Conservation (phyloP, 2,329 filamentous ascomycete species). For the Podosphaera aphanis region DNA sequence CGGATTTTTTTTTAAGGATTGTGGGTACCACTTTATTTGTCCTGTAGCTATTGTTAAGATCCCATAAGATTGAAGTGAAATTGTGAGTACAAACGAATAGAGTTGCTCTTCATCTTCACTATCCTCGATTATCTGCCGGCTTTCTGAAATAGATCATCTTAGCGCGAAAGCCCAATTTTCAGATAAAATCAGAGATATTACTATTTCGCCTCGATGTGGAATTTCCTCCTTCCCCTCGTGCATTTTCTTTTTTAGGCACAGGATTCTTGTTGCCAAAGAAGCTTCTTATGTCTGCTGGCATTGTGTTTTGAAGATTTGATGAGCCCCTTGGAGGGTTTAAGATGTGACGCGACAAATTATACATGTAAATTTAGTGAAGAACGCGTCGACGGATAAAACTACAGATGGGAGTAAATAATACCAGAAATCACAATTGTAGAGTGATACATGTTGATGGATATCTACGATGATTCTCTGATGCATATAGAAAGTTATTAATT, state of each 20-base stretch:
- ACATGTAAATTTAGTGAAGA: too few relatives aligned
- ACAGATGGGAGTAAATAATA: too few relatives aligned
- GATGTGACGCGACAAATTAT: too few relatives aligned
- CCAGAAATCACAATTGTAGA: too few relatives aligned
- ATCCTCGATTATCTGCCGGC: constrained; percentile 54
- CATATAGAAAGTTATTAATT: too few relatives aligned
- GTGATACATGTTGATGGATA: too few relatives aligned
- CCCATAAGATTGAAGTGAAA: background rate
- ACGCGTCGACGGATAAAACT: too few relatives aligned
- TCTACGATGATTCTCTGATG: too few relatives aligned
- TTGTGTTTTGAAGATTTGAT: constrained; percentile 17
- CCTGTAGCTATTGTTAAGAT: background rate
- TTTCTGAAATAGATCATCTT: constrained; percentile 17
- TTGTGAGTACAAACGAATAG: constrained; percentile 16
- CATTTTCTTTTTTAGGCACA: constrained; percentile 23
- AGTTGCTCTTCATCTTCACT: constrained; percentile 51
- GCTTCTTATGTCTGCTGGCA: constrained; percentile 72
- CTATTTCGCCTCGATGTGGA: constrained; percentile 15
- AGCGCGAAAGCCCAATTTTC: background rate
- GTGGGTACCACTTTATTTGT: background rate
- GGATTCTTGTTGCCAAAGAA: constrained; percentile 68
- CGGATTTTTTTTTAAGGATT: background rate
- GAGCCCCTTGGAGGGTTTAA: too few relatives aligned
- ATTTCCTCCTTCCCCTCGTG: constrained; percentile 14
- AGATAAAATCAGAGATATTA: constrained; percentile 3